A percentile compares a stretch with the other conserved stretches of the same genome.
phyloP scores from a whole-genome alignment of 805 yeast species.

The Myxozyma mucilagina region DNA sequence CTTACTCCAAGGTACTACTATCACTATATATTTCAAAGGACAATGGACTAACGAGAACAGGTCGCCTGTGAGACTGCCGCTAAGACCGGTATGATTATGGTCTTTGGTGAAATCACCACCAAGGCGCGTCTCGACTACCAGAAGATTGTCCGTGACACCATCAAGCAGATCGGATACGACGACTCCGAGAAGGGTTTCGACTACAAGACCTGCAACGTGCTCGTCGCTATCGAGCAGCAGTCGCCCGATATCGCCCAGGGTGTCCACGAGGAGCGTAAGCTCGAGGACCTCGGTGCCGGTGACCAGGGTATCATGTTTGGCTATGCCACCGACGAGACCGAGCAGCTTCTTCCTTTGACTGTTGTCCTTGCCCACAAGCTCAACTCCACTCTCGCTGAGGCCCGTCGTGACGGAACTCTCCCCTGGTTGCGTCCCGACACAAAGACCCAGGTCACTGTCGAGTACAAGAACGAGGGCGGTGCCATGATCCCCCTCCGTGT shows the following conservation, averaged over 20 bases:
- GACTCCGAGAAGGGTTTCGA: slow-evolving; percentile 95
- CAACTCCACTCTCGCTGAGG: slow-evolving; percentile 94
- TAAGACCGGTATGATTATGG: slow-evolving; percentile 99
- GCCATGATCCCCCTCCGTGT: slow-evolving; percentile 95
- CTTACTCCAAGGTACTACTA: slow-evolving; percentile 68
- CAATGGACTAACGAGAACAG: neutral
- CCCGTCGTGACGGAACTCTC: slow-evolving; percentile 93
- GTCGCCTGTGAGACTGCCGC: slow-evolving; percentile 99
- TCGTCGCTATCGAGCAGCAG: slow-evolving; percentile 99
- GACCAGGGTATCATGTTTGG: slow-evolving; percentile 99
- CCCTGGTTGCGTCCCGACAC: slow-evolving; percentile 99
- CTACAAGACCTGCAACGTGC: slow-evolving; percentile 98
- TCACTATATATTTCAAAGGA: neutral
- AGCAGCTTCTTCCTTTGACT: slow-evolving; percentile 95
- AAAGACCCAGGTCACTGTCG: slow-evolving; percentile 98
- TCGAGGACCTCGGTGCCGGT: slow-evolving; percentile 99
- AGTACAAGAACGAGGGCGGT: slow-evolving; percentile 91
- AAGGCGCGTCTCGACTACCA: slow-evolving; percentile 94
- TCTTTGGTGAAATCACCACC: slow-evolving; percentile 99
- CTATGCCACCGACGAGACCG: slow-evolving; percentile 98
- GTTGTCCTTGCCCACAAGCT: slow-evolving; percentile 91
- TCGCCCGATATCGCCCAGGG: slow-evolving; percentile 99
- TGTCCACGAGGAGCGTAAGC: slow-evolving; percentile 89
- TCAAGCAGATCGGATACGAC: slow-evolving; percentile 98
- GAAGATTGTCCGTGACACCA: slow-evolving; percentile 95